Evolutionary conservation across 352 stramenopile genomes (phyloP).

Genomic region (Globisporangium echinulatum): DNA sequence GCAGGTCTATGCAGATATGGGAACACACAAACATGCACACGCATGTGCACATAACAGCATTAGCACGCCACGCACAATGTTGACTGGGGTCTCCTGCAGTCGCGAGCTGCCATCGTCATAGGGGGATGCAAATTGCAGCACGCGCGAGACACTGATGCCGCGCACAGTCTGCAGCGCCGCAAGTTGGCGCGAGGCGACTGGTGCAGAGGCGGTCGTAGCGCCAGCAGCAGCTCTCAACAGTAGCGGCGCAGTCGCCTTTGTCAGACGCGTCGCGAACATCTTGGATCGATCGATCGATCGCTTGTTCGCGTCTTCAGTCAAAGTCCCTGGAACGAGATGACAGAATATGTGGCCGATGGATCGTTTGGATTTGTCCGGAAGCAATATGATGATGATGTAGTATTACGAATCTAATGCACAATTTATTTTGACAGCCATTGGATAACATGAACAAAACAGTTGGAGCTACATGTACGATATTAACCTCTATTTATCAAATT

Average conservation of each 20-base stretch:
- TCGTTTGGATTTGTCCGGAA: too few relatives aligned
- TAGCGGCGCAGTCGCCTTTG: neutral
- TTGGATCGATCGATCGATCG: neutral
- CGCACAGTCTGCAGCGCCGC: slow-evolving; percentile 1
- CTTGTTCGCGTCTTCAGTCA: neutral
- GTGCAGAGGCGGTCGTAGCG: neutral
- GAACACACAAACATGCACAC: neutral
- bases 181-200: neutral
- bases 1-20: neutral
- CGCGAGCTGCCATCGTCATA: slow-evolving; percentile 43
- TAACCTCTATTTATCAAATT: too few relatives aligned
- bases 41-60: too few relatives aligned
- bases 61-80: slow-evolving; percentile 31
- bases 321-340: too few relatives aligned
- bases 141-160: slow-evolving; percentile 20
- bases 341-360: too few relatives aligned
- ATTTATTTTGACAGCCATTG: too few relatives aligned
- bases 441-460: too few relatives aligned
- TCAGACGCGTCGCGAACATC: neutral
- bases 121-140: slow-evolving; percentile 15
- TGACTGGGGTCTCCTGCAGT: slow-evolving; percentile 42
- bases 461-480: too few relatives aligned
- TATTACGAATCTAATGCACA: too few relatives aligned
- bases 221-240: neutral
- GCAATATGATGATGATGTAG: too few relatives aligned